Conservation (phyloP, 352 stramenopile genomes). For the Globisporangium canariense region DNA sequence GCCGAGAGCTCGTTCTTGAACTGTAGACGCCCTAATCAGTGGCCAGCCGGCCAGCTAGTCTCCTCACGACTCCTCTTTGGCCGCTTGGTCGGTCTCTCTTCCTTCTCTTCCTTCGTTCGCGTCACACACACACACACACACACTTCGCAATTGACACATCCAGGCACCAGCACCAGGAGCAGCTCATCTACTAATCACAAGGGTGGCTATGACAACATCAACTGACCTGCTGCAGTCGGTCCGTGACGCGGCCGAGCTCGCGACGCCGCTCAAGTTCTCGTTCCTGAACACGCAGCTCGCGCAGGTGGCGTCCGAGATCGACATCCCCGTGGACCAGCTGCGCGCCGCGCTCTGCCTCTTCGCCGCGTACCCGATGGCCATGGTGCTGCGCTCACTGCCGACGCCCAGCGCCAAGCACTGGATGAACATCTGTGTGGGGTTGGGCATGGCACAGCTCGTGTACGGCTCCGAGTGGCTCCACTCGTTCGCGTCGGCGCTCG, state of each 20-base stretch:
- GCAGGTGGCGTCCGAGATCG: constrained; percentile 27
- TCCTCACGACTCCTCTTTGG: neutral
- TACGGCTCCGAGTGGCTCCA: constrained; percentile 92
- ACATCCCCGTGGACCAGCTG: constrained; percentile 58
- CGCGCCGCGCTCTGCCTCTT: constrained; percentile 89
- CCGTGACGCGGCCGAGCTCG: constrained; percentile 23
- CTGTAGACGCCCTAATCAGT: neutral
- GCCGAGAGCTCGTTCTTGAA: neutral
- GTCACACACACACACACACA: neutral
- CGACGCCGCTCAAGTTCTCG: constrained; percentile 52
- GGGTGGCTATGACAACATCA: constrained; percentile 1
- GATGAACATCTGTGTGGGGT: constrained; percentile 88
- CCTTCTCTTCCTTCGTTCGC: neutral
- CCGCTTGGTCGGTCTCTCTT: neutral
- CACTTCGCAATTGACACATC: neutral
- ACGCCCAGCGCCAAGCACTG: constrained; percentile 85
- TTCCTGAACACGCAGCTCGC: constrained; percentile 46
- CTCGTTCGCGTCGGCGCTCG: constrained; percentile 88
- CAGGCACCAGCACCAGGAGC: neutral
- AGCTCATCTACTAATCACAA: neutral
- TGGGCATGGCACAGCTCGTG: constrained; percentile 95
- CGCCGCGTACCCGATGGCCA: constrained; percentile 89
- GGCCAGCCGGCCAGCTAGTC: neutral
- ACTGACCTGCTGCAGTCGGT: constrained; percentile 9
- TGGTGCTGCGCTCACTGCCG: constrained; percentile 87